Percentiles rank a stretch among this genome's conserved stretches.
Evolutionary conservation across 495 filamentous ascomycete species (phyloP).

Genomic region (Opeltia flavorubescens): DNA sequence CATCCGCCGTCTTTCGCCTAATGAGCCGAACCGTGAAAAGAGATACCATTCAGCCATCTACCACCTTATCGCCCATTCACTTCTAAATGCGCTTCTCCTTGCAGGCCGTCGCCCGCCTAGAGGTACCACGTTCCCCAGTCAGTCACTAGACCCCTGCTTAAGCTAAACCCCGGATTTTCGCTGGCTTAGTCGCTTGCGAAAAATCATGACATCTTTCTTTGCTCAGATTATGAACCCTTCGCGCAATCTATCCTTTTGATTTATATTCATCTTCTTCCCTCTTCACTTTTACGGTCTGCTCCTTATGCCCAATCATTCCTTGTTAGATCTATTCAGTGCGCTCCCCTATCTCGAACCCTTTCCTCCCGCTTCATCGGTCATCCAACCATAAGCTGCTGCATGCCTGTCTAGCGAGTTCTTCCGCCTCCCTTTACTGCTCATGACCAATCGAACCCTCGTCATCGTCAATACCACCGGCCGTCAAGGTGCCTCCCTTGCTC

Average conservation of each 20-base stretch:
- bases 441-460: constrained; percentile 63
- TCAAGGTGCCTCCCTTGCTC: constrained; percentile 84
- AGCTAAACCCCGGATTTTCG: constrained; percentile 1
- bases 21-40: neutral
- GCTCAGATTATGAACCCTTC: neutral
- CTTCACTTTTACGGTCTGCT: neutral
- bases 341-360: neutral
- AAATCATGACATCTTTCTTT: neutral
- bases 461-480: constrained; percentile 87
- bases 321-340: neutral
- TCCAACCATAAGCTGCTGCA: neutral
- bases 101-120: neutral
- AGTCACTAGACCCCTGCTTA: neutral
- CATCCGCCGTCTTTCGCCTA: neutral
- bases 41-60: neutral
- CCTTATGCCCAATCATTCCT: neutral
- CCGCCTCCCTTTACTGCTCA: constrained; percentile 18
- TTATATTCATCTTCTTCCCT: neutral
- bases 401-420: neutral
- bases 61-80: neutral
- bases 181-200: neutral
- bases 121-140: neutral
- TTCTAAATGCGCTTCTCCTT: neutral
- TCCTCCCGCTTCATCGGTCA: neutral
- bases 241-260: too few species aligned